Percentiles rank a stretch among this genome's conserved stretches.
phyloP scores from a whole-genome alignment of 2,329 filamentous ascomycete genomes.

The Colletotrichum caudatum region DNA sequence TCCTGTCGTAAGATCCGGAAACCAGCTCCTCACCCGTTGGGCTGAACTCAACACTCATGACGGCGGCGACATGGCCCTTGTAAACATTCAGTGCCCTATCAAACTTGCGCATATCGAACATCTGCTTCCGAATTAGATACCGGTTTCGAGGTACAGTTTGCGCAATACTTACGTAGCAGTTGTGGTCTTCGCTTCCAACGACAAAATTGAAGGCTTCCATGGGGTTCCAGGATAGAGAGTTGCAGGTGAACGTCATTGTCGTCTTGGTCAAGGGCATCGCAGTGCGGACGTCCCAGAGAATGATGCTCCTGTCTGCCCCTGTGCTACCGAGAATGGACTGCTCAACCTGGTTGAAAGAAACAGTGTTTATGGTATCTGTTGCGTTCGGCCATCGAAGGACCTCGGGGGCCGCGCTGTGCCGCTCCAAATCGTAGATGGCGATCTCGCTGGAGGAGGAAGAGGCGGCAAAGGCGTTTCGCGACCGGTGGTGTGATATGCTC shows the following conservation, averaged over 20 bases:
- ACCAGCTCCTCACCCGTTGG: slow-evolving; percentile 96
- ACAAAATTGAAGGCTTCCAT: slow-evolving; percentile 98
- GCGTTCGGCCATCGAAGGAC: slow-evolving; percentile 88
- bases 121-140: slow-evolving; percentile 9
- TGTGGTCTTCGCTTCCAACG: slow-evolving; percentile 94
- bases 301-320: slow-evolving; percentile 85
- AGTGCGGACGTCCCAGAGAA: slow-evolving; percentile 93
- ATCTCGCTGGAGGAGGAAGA: slow-evolving; percentile 81
- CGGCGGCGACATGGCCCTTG: slow-evolving; percentile 88
- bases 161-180: slow-evolving; percentile 64
- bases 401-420: slow-evolving; percentile 84
- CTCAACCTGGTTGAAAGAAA: slow-evolving; percentile 94
- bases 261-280: slow-evolving; percentile 85
- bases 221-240: slow-evolving; percentile 91
- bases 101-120: slow-evolving; percentile 96
- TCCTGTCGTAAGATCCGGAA: slow-evolving; percentile 86
- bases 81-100: slow-evolving; percentile 88
- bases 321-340: slow-evolving; percentile 90
- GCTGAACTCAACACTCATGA: slow-evolving; percentile 96
- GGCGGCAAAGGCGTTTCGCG: slow-evolving; percentile 81
- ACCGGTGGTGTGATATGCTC: slow-evolving; percentile 84
- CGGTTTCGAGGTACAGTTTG: neutral
- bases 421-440: slow-evolving; percentile 88
- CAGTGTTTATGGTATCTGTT: slow-evolving; percentile 88
- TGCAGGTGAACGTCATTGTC: slow-evolving; percentile 83